These are phyloP conservation scores for Sugiyamaella paludigena DNA, from an alignment of 1,139 yeast species.

Conservation along the genomic window DNA sequence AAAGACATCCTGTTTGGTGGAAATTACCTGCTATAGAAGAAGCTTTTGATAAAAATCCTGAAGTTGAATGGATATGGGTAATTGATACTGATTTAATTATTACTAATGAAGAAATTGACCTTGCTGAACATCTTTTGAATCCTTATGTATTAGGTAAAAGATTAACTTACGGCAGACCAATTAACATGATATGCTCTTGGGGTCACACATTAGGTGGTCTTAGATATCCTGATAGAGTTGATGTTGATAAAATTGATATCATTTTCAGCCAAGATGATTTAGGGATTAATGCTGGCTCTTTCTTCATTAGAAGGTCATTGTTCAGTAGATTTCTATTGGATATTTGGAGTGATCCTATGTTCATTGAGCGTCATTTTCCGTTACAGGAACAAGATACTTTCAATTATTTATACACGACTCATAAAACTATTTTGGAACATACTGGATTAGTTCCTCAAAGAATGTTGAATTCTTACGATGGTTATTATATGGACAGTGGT, in stretches of 20 bases:
- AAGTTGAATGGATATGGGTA: constrained; percentile 41
- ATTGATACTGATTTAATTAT: constrained; percentile 36
- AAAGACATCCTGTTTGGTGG: constrained; percentile 28
- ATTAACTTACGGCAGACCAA: constrained; percentile 26
- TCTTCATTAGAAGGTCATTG: constrained; percentile 33
- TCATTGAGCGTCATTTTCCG: constrained; percentile 16
- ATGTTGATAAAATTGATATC: constrained; percentile 23
- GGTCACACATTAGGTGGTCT: constrained; percentile 24
- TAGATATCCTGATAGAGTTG: constrained; percentile 18
- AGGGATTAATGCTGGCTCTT: constrained; percentile 38
- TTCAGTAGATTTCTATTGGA: constrained; percentile 24
- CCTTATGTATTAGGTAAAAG: constrained; percentile 31
- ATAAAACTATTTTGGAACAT: constrained; percentile 30
- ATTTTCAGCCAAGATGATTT: constrained; percentile 28
- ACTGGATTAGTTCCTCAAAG: constrained; percentile 40
- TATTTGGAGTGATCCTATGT: constrained; percentile 24
- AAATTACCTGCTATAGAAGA: constrained; percentile 34
- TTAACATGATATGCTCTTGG: constrained; percentile 17
- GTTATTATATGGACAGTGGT: constrained; percentile 22
- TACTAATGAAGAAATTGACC: constrained; percentile 32
- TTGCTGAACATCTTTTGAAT: constrained; percentile 34
- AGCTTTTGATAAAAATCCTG: constrained; percentile 31
- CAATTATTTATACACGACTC: constrained; percentile 25
- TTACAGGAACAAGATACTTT: constrained; percentile 30
- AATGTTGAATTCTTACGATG: constrained; percentile 33